Percentiles rank a stretch among this genome's conserved stretches.
phyloP scores from a whole-genome alignment of 23 red algal genomes.

The Cyanidiococcus yangmingshanensis region DNA sequence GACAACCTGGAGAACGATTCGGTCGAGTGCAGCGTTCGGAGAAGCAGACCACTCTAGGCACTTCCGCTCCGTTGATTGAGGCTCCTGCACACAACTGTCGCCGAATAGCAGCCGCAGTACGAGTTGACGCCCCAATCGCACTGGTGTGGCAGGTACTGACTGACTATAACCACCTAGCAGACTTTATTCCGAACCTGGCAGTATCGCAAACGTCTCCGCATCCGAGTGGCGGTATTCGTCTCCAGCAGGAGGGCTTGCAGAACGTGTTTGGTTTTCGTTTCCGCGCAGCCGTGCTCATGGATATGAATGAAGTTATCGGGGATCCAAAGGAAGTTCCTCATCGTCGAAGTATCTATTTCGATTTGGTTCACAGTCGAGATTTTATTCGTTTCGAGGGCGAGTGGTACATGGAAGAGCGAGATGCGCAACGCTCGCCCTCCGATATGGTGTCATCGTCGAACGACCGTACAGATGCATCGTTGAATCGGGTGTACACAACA shows the following conservation, averaged over 20 bases:
- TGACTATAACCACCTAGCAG: slow-evolving; percentile 56
- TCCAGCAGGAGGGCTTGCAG: slow-evolving; percentile 83
- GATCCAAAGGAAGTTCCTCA: slow-evolving; percentile 1
- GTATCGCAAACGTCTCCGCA: slow-evolving; percentile 31
- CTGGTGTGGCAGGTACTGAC: slow-evolving; percentile 72
- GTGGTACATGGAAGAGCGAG: slow-evolving; percentile 43
- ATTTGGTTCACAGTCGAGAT: slow-evolving; percentile 52
- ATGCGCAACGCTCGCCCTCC: neutral
- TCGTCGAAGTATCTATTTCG: slow-evolving; percentile 55
- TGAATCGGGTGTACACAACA: slow-evolving; percentile 11
- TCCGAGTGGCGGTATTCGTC: slow-evolving; percentile 67
- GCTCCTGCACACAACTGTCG: slow-evolving; percentile 40
- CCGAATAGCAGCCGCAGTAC: slow-evolving; percentile 34
- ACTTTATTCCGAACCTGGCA: slow-evolving; percentile 81
- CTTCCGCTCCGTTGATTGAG: slow-evolving; percentile 41
- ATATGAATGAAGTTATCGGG: slow-evolving; percentile 71
- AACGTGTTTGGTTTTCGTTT: slow-evolving; percentile 82
- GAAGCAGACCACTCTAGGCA: neutral
- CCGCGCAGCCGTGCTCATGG: slow-evolving; percentile 68
- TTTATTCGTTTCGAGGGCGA: slow-evolving; percentile 69
- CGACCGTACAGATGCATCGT: neutral
- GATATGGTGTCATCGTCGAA: neutral
- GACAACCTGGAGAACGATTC: neutral
- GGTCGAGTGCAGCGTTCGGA: neutral
- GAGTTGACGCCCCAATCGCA: slow-evolving; percentile 40